Evolutionary conservation across 768 basidiomycete genomes (phyloP), one percentile per base, ranked within the genome.

Genomic region (Rhodotorula diobovata): DNA sequence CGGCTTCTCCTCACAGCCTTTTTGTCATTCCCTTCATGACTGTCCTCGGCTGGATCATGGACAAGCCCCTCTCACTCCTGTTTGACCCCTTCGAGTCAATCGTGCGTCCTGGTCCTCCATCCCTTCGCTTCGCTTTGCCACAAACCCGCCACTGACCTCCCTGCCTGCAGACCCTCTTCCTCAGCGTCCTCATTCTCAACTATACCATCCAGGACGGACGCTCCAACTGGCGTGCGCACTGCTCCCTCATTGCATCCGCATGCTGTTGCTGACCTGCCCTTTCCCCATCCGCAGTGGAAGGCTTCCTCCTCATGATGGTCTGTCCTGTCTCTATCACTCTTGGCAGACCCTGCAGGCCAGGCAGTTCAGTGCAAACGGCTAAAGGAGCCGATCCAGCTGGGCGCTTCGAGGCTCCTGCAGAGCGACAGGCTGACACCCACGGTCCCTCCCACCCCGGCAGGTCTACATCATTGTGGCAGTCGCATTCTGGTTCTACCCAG

Each of bases 11-110:
- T 12, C 23, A 4, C n/a, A 53, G 51, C 2, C 84, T 94, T 72
- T 86, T 93, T 78, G 86, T 94, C 79, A 87, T 95, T 80, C 78
- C 78, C 18, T 59, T 79, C 50, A 67, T 90, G 76, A 85, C 90
- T 35, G 84, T 83, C 15, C 83, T 95, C 10, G 91, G 84, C 14
- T 96, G 92, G 93, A 86, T 87, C 43, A 81, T 66, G 56, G 21
- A 66, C 56, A 58, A 66, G 73, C 73, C 73, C 1, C 61, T 74
- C 11, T 70, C 68, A 10, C 56, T 74, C 12, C 67, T 74, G 1
- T 74, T 74, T 50, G 70, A 74, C 41, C 66, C 66, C 8, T 74
- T 74, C 70, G 73, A 74, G 70, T 71, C 70, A 20, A 71, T 74
- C 63, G 66, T 70, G 25, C 32, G n/a, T 59, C 25, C 10, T 46